Conservation (phyloP, 176 grass and related monocot species). For the Aegilops speltoides region DNA sequence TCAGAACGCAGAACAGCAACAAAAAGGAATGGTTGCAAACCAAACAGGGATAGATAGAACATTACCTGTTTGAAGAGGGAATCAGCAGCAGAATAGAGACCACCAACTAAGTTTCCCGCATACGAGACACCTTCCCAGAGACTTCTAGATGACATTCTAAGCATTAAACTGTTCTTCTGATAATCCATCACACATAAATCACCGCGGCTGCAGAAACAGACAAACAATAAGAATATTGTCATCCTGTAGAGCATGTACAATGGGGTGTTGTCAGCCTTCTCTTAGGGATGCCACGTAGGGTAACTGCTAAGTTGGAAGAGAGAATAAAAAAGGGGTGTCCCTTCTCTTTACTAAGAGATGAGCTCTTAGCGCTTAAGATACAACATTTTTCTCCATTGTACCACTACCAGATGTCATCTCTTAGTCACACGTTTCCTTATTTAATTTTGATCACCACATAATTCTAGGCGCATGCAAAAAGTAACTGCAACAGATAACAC, state of each 20-base stretch:
- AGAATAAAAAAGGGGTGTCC: neutral
- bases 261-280: neutral
- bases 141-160: conserved; percentile 73
- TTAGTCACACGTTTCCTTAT: neutral
- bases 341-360: neutral
- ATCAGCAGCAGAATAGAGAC: conserved; percentile 61
- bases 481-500: neutral
- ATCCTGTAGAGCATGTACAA: neutral
- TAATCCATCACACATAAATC: conserved; percentile 63
- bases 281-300: neutral
- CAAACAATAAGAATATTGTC: conserved; percentile 11
- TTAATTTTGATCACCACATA: neutral
- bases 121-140: conserved; percentile 66
- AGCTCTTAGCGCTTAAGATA: neutral
- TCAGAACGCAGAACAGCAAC: neutral
- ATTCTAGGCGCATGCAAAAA: neutral
- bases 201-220: conserved; percentile 49
- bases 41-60: conserved; percentile 19
- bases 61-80: conserved; percentile 87
- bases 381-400: neutral
- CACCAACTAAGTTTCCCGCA: conserved; percentile 44
- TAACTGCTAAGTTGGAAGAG: too few relatives aligned
- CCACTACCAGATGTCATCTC: neutral
- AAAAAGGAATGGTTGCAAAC: conserved; percentile 8
- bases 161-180: conserved; percentile 58